Evolutionary conservation across 345 rosid genomes (phyloP).

Genomic region (Brassica incana): DNA sequence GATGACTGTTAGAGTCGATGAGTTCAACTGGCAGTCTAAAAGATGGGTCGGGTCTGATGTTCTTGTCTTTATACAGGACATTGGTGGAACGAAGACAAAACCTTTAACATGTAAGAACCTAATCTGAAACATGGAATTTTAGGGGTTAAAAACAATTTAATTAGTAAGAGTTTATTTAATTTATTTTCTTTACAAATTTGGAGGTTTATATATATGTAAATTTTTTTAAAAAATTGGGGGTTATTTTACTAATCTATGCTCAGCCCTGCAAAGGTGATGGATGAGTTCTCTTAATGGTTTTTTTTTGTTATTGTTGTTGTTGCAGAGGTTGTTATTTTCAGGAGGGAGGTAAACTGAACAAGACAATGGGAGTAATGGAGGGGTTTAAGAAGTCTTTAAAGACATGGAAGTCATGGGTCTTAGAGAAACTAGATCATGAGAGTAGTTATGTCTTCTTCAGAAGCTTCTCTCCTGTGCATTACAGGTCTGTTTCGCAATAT

Average conservation of each 20-base stretch:
- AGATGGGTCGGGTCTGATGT: conserved; percentile 72
- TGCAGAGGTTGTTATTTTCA: conserved; percentile 73
- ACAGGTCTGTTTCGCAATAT: conserved; percentile 48
- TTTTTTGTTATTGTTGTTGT: neutral
- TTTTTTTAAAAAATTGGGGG: neutral
- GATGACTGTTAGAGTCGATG: conserved; percentile 57
- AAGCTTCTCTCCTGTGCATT: conserved; percentile 80
- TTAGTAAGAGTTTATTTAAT: neutral
- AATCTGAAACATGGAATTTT: neutral
- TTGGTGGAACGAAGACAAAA: conserved; percentile 88
- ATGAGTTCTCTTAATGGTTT: neutral
- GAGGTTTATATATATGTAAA: neutral
- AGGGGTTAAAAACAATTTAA: neutral
- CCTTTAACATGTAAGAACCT: conserved; percentile 43
- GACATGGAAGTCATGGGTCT: conserved; percentile 68
- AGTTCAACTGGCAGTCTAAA: conserved; percentile 62
- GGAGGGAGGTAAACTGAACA: conserved; percentile 59
- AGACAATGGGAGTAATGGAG: conserved; percentile 60
- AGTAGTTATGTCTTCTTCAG: conserved; percentile 66
- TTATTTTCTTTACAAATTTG: neutral
- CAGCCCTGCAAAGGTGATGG: neutral
- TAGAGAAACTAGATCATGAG: conserved; percentile 46
- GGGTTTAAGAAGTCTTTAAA: conserved; percentile 67
- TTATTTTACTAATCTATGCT: neutral
- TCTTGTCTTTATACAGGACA: conserved; percentile 72